Evolutionary conservation across 78 protist genomes (phyloP).

Genomic region (Dictyostelium capitatum): DNA sequence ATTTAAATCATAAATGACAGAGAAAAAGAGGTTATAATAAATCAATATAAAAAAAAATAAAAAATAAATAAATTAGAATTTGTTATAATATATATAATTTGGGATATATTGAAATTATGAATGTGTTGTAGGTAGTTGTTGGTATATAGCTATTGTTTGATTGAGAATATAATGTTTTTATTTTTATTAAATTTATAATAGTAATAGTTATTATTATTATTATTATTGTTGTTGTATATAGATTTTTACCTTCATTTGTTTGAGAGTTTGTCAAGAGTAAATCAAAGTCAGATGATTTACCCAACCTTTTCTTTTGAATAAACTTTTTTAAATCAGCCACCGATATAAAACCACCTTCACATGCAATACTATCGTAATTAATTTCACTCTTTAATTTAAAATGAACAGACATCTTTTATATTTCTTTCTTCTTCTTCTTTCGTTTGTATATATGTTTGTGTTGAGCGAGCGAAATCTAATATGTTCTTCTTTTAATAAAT

Average conservation of each 20-base stretch:
- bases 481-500: too few species aligned
- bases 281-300: slow-evolving; percentile 59
- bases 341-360: slow-evolving; percentile 54
- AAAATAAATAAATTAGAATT: not conserved
- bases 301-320: slow-evolving; percentile 47
- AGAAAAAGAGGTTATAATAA: not conserved
- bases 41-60: not conserved
- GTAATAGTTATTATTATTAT: not conserved
- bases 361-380: slow-evolving; percentile 52
- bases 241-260: slow-evolving; percentile 66
- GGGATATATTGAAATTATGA: not conserved
- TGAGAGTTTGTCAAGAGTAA: slow-evolving; percentile 49
- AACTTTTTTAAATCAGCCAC: slow-evolving; percentile 56
- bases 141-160: not conserved
- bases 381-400: slow-evolving; percentile 71
- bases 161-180: not conserved
- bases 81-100: not conserved
- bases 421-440: too few species aligned
- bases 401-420: slow-evolving; percentile 81
- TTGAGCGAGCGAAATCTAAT: too few species aligned
- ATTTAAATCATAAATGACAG: not conserved
- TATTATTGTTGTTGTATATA: not conserved
- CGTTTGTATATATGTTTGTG: too few species aligned
- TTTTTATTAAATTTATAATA: too few species aligned
- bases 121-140: too few species aligned